Conservation (phyloP, 139 green algal species). For the Chlorella sp. region DNA sequence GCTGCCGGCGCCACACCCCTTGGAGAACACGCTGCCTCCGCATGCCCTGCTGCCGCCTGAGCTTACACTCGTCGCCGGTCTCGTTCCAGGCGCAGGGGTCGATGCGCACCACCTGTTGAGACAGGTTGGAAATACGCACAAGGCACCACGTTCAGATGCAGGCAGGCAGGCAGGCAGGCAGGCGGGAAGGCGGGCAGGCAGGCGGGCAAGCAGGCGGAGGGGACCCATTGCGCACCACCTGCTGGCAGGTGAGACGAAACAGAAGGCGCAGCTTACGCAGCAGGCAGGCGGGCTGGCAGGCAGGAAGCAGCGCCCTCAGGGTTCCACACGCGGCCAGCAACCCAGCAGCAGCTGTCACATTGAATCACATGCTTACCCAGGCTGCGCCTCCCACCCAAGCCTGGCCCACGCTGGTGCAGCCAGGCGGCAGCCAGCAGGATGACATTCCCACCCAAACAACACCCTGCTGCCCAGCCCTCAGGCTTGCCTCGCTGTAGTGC, state of each 20-base stretch:
- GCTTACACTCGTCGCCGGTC: conserved; percentile 33
- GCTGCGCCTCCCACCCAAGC: not conserved
- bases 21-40: too few relatives aligned
- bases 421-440: too few relatives aligned
- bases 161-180: not conserved
- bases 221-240: too few relatives aligned
- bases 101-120: conserved; percentile 3
- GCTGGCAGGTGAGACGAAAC: too few relatives aligned
- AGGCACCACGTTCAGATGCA: too few relatives aligned
- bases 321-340: too few relatives aligned
- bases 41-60: too few relatives aligned
- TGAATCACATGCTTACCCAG: not conserved
- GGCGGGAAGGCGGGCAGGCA: not conserved
- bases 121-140: not conserved
- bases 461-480: not conserved
- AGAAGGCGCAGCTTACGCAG: too few relatives aligned
- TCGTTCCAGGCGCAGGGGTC: conserved; percentile 55
- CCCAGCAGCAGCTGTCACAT: too few relatives aligned
- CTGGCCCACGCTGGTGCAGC: not conserved
- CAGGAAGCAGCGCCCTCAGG: too few relatives aligned
- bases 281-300: too few relatives aligned
- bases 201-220: not conserved
- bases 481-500: conserved; percentile 14
- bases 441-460: not conserved
- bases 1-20: too few relatives aligned